Percentiles rank a stretch among this genome's conserved stretches.
Conservation (phyloP, 148 eudicot species). For the Rhododendron ovatum region DNA sequence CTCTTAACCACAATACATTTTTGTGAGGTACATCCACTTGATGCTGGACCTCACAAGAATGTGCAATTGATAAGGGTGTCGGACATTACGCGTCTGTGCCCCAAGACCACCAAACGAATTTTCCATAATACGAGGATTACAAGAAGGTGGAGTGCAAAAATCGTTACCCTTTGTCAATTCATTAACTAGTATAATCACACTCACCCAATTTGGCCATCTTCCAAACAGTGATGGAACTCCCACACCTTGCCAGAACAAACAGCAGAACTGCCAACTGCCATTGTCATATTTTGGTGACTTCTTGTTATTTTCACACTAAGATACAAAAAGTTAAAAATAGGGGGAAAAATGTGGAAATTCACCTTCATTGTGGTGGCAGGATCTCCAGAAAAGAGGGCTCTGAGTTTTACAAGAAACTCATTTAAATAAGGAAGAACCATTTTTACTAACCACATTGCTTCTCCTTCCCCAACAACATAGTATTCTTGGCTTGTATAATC, state of each 20-base stretch:
- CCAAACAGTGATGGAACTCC: constrained; percentile 77
- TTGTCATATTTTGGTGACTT: constrained; percentile 13
- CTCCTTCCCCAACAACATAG: constrained; percentile 62
- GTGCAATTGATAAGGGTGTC: no score
- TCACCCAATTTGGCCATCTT: constrained; percentile 70
- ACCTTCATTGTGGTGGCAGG: constrained; percentile 89
- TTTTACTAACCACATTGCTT: constrained; percentile 62
- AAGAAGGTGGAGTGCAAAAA: no score
- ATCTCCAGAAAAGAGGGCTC: constrained; percentile 72
- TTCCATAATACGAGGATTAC: no score
- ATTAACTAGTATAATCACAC: constrained; percentile 9
- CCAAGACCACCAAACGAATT: no score
- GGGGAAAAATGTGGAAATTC: not conserved
- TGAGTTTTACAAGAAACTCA: constrained; percentile 60
- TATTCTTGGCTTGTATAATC: constrained; percentile 22
- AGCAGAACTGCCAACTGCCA: constrained; percentile 70
- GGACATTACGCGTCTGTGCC: no score
- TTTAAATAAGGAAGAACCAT: constrained; percentile 62
- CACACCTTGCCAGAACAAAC: constrained; percentile 74
- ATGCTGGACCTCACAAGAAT: no score
- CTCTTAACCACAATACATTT: no score
- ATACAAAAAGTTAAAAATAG: not conserved
- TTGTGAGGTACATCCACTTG: no score
- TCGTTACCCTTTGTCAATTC: no score
- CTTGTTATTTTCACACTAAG: not conserved